Base-by-base conservation (phyloP, 208 protist genomes). In the Acanthamoeba castellanii region DNA sequence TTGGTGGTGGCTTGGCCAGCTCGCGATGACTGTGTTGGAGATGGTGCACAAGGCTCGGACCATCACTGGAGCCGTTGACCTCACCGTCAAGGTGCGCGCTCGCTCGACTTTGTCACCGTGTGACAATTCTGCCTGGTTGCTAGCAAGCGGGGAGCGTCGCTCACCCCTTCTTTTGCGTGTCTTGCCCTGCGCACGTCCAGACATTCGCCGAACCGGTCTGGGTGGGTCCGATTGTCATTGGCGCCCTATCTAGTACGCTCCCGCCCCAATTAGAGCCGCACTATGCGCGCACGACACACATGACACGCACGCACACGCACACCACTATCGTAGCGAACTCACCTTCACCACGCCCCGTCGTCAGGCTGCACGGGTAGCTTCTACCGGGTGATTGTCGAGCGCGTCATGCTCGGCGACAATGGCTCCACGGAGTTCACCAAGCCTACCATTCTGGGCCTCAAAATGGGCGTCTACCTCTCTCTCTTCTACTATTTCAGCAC, bases 11-110 rank as follows among this genome's bases (percentile, higher is more conserved):
- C 3, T 25, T 9, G 57, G 61, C 14, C 66, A 82, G 74, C 14
- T 52, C 18, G 42, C 7, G 34, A 20, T 52, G 22, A 52, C 22
- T 14, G 74, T 22, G 34, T 20, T 82, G 37, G 74, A 82, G 37
- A 82, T 82, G 74, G 37, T 52, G 7, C 74, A 82, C 74, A 82
- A 82, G 37, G 37, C 34, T 6, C 74, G 42, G 37, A 82, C 74
- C 42, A 82, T 82, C 42, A 52, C n/a, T 13, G 74, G 74, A 11
- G 74, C 74, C 74, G 45, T 82, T 16, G 74, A 82, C 32, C 74
- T 55, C 9, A 52, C 74, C 5, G 20, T 82, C 5, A 82, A 82
- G 74, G 74, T 82, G 45, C 74, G 59, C 25, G 42, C 42, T 47
- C 42, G 4, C 55, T 25, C 20, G 55, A n/a, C 61, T n/a, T 30